Conservation (phyloP, 2,329 filamentous ascomycete genomes). For the Cladosporium sp. region DNA sequence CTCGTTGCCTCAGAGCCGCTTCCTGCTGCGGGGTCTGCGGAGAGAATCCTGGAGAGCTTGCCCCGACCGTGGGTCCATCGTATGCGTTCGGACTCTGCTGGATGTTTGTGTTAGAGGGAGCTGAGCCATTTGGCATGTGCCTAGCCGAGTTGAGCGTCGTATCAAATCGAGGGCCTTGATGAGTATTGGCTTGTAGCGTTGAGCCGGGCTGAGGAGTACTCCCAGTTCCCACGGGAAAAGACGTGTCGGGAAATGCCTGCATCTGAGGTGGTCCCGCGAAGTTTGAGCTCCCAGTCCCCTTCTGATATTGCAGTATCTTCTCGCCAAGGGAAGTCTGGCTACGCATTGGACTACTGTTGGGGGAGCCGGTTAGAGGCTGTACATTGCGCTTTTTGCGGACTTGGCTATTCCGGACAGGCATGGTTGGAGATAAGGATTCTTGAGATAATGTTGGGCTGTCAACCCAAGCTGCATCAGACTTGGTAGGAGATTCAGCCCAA, state of each 20-base stretch:
- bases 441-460: background rate
- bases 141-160: too few relatives aligned
- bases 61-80: too few relatives aligned
- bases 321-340: background rate
- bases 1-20: background rate
- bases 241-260: too few relatives aligned
- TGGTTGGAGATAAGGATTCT: background rate
- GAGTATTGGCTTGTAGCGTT: background rate
- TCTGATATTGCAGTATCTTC: background rate
- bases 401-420: background rate
- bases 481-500: conserved; percentile 7
- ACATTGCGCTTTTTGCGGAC: background rate
- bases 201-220: too few relatives aligned
- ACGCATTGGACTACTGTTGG: background rate
- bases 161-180: background rate
- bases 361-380: background rate
- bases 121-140: background rate
- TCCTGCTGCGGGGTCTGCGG: background rate
- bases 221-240: too few relatives aligned
- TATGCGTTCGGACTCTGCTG: background rate
- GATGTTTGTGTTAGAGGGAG: background rate
- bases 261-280: too few relatives aligned
- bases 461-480: conserved; percentile 10
- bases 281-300: background rate
- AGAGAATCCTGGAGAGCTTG: too few relatives aligned